Percentiles rank a stretch among this genome's conserved stretches.
phyloP scores from a whole-genome alignment of 305 asterid species.

The Plantago rigida region DNA sequence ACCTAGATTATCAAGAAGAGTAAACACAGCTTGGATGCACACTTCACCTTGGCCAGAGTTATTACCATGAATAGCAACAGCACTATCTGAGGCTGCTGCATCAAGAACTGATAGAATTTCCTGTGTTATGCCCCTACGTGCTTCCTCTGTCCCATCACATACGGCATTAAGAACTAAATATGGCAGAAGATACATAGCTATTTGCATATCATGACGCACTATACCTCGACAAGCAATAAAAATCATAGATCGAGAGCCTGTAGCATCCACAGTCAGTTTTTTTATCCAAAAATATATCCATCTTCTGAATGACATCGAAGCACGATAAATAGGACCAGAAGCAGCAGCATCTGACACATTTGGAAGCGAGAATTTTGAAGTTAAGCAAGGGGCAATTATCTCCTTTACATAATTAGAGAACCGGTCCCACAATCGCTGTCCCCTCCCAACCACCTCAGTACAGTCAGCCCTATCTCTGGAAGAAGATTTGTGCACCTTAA shows the following conservation, averaged over 20 bases:
- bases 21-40: conserved; percentile 91
- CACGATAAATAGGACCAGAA: conserved; percentile 74
- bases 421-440: conserved; percentile 86
- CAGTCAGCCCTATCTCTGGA: conserved; percentile 28
- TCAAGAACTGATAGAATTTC: conserved; percentile 81
- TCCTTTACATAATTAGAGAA: conserved; percentile 91
- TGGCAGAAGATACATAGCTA: conserved; percentile 90
- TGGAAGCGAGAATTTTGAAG: conserved; percentile 73
- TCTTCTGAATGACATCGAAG: conserved; percentile 82
- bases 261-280: conserved; percentile 77
- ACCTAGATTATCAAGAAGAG: conserved; percentile 95
- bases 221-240: conserved; percentile 94
- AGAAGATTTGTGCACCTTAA: conserved; percentile 39
- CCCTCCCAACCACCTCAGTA: conserved; percentile 51
- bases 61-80: conserved; percentile 44
- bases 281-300: conserved; percentile 82
- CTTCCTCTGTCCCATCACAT: conserved; percentile 85
- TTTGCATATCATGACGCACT: conserved; percentile 91
- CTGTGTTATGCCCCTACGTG: conserved; percentile 71
- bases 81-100: conserved; percentile 66
- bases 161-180: conserved; percentile 83
- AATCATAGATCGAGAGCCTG: conserved; percentile 74
- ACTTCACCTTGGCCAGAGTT: conserved; percentile 80
- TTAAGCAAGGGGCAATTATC: conserved; percentile 97
- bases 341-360: conserved; percentile 54